These are phyloP conservation scores for Meripilus lineatus DNA, from an alignment of 1,284 basidiomycete species.

Conservation along the genomic window DNA sequence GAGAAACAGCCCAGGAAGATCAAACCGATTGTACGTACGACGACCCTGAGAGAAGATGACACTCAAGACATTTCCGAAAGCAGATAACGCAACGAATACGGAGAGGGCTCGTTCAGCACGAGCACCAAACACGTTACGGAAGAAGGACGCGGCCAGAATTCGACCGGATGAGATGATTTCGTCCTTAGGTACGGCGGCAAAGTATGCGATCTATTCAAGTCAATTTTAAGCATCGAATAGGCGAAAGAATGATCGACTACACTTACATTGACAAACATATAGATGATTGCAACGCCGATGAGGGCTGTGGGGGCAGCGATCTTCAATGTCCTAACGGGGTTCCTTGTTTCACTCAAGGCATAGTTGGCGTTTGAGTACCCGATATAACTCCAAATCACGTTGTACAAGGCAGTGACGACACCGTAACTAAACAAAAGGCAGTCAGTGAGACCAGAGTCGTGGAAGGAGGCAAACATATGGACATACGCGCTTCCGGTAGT, in stretches of 20 bases:
- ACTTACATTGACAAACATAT: conserved; percentile 54
- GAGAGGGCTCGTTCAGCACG: conserved; percentile 51
- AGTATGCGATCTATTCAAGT: conserved; percentile 63
- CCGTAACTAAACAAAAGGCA: too few relatives aligned
- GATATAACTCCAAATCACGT: conserved; percentile 48
- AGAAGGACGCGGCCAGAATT: conserved; percentile 57
- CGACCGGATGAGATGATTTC: conserved; percentile 52
- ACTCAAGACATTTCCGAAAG: conserved; percentile 53
- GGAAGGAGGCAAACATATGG: too few relatives aligned
- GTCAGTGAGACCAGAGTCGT: too few relatives aligned
- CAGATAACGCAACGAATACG: conserved; percentile 52
- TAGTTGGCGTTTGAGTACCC: neutral
- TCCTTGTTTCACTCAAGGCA: conserved; percentile 49
- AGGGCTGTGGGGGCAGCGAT: conserved; percentile 55
- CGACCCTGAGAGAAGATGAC: conserved; percentile 56
- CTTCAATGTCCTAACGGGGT: conserved; percentile 59
- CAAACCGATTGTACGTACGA: conserved; percentile 16
- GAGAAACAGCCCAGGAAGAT: neutral
- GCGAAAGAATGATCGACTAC: too few relatives aligned
- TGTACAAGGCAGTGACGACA: conserved; percentile 49
- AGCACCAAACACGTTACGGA: conserved; percentile 57
- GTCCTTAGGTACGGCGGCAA: conserved; percentile 53
- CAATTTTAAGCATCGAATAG: too few relatives aligned
- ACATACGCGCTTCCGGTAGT: conserved; percentile 37
- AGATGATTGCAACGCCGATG: conserved; percentile 41